phyloP scores from a whole-genome alignment of 306 rosid species.

The Sechiopsis laciniata region DNA sequence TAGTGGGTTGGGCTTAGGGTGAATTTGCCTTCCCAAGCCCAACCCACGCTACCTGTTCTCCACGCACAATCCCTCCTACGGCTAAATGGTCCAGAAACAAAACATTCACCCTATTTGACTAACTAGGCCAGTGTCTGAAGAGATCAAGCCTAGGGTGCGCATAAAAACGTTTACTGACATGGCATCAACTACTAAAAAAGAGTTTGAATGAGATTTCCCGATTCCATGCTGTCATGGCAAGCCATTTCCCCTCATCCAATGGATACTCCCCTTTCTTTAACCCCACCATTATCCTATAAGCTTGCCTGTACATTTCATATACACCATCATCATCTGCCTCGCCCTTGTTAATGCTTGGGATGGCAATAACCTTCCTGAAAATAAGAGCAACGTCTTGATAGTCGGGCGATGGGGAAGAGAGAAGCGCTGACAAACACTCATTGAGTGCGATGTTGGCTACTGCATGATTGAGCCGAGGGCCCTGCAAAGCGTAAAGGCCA shows the following conservation, averaged over 20 bases:
- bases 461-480: conserved; percentile 56
- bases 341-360: conserved; percentile 63
- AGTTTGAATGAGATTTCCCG: conserved; percentile 27
- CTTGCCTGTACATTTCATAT: conserved; percentile 62
- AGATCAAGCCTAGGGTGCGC: no score
- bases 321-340: conserved; percentile 73
- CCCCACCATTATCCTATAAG: conserved; percentile 78
- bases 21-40: no score
- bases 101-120: no score
- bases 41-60: no score
- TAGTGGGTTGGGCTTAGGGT: no score
- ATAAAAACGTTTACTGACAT: no score
- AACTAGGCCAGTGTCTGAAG: no score
- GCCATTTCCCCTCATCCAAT: conserved; percentile 84
- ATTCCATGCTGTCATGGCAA: conserved; percentile 94
- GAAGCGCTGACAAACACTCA: conserved; percentile 68
- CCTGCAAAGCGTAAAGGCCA: conserved; percentile 68
- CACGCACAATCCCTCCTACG: no score
- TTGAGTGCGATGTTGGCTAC: conserved; percentile 67
- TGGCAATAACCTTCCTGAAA: conserved; percentile 62
- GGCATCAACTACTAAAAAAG: no score
- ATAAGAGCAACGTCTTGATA: conserved; percentile 62
- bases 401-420: conserved; percentile 64
- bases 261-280: conserved; percentile 82
- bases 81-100: no score